phyloP scores from a whole-genome alignment of 768 basidiomycete species.

The Aureoboletus auriporus region DNA sequence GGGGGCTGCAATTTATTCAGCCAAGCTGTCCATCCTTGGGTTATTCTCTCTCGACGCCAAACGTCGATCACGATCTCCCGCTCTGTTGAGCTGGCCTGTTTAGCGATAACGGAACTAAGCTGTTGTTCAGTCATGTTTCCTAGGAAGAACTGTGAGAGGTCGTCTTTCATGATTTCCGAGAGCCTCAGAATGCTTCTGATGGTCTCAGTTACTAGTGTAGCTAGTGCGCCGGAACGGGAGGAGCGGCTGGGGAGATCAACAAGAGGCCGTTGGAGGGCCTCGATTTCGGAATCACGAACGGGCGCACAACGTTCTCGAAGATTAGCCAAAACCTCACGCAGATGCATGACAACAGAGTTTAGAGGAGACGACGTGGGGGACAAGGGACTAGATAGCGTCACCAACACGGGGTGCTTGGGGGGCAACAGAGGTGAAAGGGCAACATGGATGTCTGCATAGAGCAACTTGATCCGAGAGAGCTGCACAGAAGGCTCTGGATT shows the following conservation, averaged over 20 bases:
- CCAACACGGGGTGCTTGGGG: slow-evolving; percentile 44
- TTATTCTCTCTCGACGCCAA: slow-evolving; percentile 38
- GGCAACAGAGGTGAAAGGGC: slow-evolving; percentile 59
- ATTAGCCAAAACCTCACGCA: slow-evolving; percentile 49
- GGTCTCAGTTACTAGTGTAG: slow-evolving; percentile 45
- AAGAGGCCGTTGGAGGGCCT: slow-evolving; percentile 37
- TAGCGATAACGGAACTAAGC: slow-evolving; percentile 42
- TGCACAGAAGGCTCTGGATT: slow-evolving; percentile 56
- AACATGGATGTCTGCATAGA: slow-evolving; percentile 52
- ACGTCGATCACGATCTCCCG: slow-evolving; percentile 48
- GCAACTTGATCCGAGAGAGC: slow-evolving; percentile 51
- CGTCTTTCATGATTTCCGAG: slow-evolving; percentile 62
- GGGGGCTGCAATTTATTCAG: slow-evolving; percentile 7
- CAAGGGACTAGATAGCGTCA: slow-evolving; percentile 51
- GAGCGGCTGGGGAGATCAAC: slow-evolving; percentile 27
- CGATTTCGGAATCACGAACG: slow-evolving; percentile 52
- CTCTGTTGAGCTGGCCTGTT: slow-evolving; percentile 54
- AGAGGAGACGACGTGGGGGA: slow-evolving; percentile 69
- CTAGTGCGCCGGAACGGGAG: slow-evolving; percentile 32
- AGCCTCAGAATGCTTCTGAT: slow-evolving; percentile 47
- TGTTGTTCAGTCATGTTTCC: slow-evolving; percentile 66
- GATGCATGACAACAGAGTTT: slow-evolving; percentile 48
- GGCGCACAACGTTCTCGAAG: slow-evolving; percentile 66
- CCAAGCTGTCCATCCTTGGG: slow-evolving; percentile 24
- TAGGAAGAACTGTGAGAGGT: slow-evolving; percentile 61